Base-by-base conservation (phyloP, 495 filamentous ascomycete genomes). In the Aspergillus avenaceus region DNA sequence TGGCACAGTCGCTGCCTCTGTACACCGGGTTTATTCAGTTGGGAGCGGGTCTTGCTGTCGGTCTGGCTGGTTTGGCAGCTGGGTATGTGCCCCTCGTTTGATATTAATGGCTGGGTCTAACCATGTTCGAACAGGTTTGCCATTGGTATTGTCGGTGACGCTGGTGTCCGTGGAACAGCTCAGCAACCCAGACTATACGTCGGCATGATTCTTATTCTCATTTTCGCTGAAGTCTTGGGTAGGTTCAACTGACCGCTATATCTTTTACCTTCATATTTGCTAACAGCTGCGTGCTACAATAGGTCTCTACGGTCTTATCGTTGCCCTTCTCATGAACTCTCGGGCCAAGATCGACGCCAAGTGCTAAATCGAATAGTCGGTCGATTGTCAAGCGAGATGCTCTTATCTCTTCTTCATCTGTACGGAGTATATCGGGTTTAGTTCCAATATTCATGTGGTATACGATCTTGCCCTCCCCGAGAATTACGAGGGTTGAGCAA, bases 191-290 rank as follows among this genome's bases (percentile, higher is more conserved):
- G 91, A 63, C 83, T 98, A 46, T 98, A 96, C 78, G 93, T 98
- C 72, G 93, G 93, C 79, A 98, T 98, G 93, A 97, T 98, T 77
- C 76, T 98, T 64, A 98, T 98, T 79, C 91, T 98, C 79, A 98
- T 98, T 96, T 98, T 98, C 79, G 93, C 95, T 64, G 93, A 97
- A 95, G 93, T 97, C 56, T 74, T 98, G 84, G 93, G 91, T 90
- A 75, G 56, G 84, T 76, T 18, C 22, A 47, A 13, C 0, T 9
- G 59, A 49, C 54, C 37, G 34, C 18, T 25, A 31, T 37, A 12
- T 6, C 29, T 4, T 27, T 21, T 36, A 19, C 4, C 9, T 7
- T 21, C 29, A 37, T 6, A 8, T 36, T 21, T 34, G 14, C 16
- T 19, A 32, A 8, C 19, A 11, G 7, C 23, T 28, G 7, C 0